Evolutionary conservation across 2,329 filamentous ascomycete species (phyloP).

Genomic region (Stenocarpella maydis): DNA sequence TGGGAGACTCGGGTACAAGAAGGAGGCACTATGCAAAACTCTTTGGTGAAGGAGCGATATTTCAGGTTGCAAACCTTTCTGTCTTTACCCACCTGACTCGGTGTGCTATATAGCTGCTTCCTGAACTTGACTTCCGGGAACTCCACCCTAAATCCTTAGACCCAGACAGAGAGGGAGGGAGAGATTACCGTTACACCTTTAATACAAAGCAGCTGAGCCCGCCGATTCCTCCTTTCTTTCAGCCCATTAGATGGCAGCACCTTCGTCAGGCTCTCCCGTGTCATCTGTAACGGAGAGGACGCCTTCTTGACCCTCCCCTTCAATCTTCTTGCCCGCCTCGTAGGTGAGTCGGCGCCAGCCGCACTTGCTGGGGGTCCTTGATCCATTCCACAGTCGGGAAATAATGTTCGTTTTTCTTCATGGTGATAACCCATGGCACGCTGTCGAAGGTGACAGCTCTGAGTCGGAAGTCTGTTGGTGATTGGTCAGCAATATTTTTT

Average conservation of each 20-base stretch:
- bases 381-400: conserved; percentile 77
- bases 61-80: not conserved
- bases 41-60: not conserved
- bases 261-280: conserved; percentile 33
- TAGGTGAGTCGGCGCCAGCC: conserved; percentile 35
- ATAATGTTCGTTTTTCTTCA: conserved; percentile 99
- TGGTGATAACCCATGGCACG: conserved; percentile 98
- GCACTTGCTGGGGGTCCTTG: conserved; percentile 48
- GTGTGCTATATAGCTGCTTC: not conserved
- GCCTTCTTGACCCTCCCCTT: conserved; percentile 34
- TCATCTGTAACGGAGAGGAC: conserved; percentile 33
- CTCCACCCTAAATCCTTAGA: not conserved
- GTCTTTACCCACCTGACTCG: not conserved
- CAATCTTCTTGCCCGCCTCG: conserved; percentile 35
- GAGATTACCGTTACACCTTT: conserved; percentile 9
- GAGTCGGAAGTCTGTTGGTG: conserved; percentile 80
- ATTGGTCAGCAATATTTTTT: conserved; percentile 38
- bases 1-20: not conserved
- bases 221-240: not conserved
- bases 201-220: conserved; percentile 11
- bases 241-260: conserved; percentile 7
- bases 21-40: not conserved
- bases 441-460: conserved; percentile 99
- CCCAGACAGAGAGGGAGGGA: not conserved
- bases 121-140: not conserved